A percentile compares a stretch with the other conserved stretches of the same genome.
Conservation (phyloP, 2,329 filamentous ascomycete genomes). For the Madurella fahalii region DNA sequence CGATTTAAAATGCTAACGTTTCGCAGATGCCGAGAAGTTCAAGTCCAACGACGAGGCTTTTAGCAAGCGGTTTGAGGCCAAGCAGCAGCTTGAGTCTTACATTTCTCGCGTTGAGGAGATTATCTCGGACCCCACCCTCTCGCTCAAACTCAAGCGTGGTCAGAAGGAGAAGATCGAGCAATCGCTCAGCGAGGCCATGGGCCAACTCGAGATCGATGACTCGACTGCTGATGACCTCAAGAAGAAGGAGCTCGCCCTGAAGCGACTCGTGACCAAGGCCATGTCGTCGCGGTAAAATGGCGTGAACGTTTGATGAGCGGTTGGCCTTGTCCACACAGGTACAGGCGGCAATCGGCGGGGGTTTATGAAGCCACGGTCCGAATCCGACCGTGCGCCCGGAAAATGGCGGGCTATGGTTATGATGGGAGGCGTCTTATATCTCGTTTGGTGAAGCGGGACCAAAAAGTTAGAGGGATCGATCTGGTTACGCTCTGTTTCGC, state of each 20-base stretch:
- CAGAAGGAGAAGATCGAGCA: slow-evolving; percentile 99
- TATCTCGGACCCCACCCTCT: slow-evolving; percentile 91
- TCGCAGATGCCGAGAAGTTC: slow-evolving; percentile 87
- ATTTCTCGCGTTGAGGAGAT: slow-evolving; percentile 99
- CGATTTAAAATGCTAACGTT: neutral
- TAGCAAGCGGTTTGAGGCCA: slow-evolving; percentile 98
- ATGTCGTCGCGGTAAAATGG: slow-evolving; percentile 83
- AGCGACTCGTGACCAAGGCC: slow-evolving; percentile 97
- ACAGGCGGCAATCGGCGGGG: slow-evolving; percentile 20
- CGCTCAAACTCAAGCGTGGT: slow-evolving; percentile 95
- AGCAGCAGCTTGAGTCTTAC: slow-evolving; percentile 99
- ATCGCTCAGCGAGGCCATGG: slow-evolving; percentile 95
- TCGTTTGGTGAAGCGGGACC: slow-evolving; percentile 24
- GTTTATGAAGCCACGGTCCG: slow-evolving; percentile 25
- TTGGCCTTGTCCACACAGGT: slow-evolving; percentile 16
- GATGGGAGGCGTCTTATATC: slow-evolving; percentile 28
- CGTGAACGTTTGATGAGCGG: slow-evolving; percentile 16
- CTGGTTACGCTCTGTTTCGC: slow-evolving; percentile 22
- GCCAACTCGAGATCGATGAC: slow-evolving; percentile 92
- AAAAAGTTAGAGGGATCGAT: slow-evolving; percentile 24
- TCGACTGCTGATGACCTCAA: slow-evolving; percentile 89
- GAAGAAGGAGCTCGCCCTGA: slow-evolving; percentile 99
- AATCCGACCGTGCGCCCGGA: slow-evolving; percentile 17
- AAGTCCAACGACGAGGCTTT: slow-evolving; percentile 97
- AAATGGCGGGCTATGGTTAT: slow-evolving; percentile 19